A percentile compares a stretch with the other conserved stretches of the same genome.
Conservation (phyloP, 495 filamentous ascomycete genomes). For the Ramalina intermedia region DNA sequence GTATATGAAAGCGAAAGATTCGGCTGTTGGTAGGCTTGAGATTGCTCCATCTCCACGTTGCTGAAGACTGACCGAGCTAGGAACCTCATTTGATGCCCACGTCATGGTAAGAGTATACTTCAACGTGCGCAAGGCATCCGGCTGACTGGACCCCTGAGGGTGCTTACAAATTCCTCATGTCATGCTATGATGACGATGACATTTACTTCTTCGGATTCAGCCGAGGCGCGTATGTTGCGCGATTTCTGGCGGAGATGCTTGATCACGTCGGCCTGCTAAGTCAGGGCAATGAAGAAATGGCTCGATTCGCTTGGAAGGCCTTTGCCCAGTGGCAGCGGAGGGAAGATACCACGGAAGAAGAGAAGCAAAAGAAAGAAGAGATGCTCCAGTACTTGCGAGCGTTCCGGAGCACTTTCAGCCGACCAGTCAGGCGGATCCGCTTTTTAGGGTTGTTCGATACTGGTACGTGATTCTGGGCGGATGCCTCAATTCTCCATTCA, state of each 20-base stretch:
- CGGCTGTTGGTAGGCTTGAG: conserved; percentile 40
- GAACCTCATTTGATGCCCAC: conserved; percentile 71
- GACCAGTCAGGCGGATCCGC: conserved; percentile 57
- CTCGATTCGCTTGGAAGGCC: conserved; percentile 75
- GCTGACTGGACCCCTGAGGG: conserved; percentile 36
- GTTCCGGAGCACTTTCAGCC: conserved; percentile 74
- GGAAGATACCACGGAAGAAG: conserved; percentile 36
- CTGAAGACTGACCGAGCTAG: too few relatives aligned
- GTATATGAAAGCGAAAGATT: conserved; percentile 73
- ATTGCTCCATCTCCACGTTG: too few relatives aligned
- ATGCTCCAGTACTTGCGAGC: conserved; percentile 68
- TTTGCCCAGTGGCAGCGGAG: conserved; percentile 75
- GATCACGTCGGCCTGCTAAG: conserved; percentile 68
- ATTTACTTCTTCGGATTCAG: conserved; percentile 78
- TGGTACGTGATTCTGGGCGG: neutral
- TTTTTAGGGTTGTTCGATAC: conserved; percentile 62
- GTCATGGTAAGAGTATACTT: conserved; percentile 7
- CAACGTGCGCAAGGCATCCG: neutral
- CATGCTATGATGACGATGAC: conserved; percentile 69
- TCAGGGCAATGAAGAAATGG: conserved; percentile 79
- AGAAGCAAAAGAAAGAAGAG: conserved; percentile 44
- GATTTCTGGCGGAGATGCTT: conserved; percentile 78
- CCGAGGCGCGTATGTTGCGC: conserved; percentile 74
- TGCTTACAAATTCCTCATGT: conserved; percentile 81
- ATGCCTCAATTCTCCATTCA: neutral